These are phyloP conservation scores for Fusarium pseudoanthophilum DNA, from an alignment of 2,329 filamentous ascomycete genomes.

Conservation along the genomic window DNA sequence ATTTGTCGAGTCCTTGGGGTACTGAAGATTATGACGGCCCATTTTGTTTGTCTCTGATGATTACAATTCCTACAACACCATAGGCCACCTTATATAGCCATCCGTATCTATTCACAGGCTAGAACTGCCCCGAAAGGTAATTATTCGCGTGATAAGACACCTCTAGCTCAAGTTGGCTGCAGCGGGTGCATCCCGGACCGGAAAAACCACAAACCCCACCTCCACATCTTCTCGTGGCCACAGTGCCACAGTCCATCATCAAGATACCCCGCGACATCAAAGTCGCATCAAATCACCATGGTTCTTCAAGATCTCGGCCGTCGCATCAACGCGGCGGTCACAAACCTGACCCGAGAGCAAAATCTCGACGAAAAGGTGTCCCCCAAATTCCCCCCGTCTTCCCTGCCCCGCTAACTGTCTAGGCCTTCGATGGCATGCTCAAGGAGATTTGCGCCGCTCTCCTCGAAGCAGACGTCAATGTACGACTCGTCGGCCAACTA, in stretches of 20 bases:
- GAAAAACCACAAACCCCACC: conserved; percentile 38
- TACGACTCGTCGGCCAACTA: conserved; percentile 88
- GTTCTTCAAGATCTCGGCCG: conserved; percentile 98
- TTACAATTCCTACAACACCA: not conserved
- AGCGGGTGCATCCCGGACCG: not conserved
- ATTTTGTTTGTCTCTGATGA: conserved; percentile 34
- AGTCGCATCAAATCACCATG: conserved; percentile 65
- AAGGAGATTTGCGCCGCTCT: conserved; percentile 98
- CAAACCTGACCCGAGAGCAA: conserved; percentile 88
- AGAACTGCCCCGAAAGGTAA: conserved; percentile 18
- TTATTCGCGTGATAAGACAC: conserved; percentile 1
- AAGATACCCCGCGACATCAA: conserved; percentile 41
- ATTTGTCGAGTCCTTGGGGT: conserved; percentile 71
- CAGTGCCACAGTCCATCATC: conserved; percentile 23
- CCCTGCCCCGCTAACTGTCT: conserved; percentile 22
- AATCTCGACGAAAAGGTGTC: conserved; percentile 95
- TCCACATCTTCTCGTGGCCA: conserved; percentile 38
- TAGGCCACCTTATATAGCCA: not conserved
- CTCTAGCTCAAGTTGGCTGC: not conserved
- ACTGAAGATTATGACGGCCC: conserved; percentile 60
- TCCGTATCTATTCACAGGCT: conserved; percentile 3
- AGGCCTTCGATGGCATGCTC: conserved; percentile 98
- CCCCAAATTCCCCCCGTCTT: conserved; percentile 8
- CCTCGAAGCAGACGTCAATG: conserved; percentile 96
- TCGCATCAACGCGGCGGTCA: conserved; percentile 97